Percentiles rank a stretch among this genome's conserved stretches.
Evolutionary conservation across 306 rosid genomes (phyloP).

Genomic region (Dryas drummondii): DNA sequence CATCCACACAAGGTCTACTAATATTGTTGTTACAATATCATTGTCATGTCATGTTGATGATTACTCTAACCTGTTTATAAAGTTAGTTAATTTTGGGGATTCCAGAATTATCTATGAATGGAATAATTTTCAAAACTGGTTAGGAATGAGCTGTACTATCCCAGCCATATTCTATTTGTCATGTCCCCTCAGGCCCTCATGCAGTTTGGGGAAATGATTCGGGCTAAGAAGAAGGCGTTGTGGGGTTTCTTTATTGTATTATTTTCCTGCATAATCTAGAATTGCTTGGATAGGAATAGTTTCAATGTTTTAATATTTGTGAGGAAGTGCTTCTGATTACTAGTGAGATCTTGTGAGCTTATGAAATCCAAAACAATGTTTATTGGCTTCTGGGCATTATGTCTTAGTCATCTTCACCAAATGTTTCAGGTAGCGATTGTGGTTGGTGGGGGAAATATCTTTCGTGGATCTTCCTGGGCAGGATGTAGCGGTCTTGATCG

Average conservation of each 20-base stretch:
- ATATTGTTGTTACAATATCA: neutral
- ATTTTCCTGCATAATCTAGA: neutral
- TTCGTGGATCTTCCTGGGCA: constrained; percentile 91
- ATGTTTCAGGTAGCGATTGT: constrained; percentile 89
- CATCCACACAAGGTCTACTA: neutral
- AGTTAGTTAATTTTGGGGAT: neutral
- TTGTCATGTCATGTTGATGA: neutral
- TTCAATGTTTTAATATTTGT: neutral
- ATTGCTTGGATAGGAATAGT: neutral
- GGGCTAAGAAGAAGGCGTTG: neutral
- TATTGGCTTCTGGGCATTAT: neutral
- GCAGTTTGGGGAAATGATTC: constrained; percentile 2
- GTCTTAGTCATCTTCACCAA: constrained; percentile 23
- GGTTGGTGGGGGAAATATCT: constrained; percentile 96
- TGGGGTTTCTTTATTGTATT: neutral
- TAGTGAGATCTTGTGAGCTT: neutral
- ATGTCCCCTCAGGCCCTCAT: neutral
- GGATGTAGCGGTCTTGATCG: constrained; percentile 94
- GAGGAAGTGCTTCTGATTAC: neutral
- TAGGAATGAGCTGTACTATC: neutral
- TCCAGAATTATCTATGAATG: constrained; percentile 2
- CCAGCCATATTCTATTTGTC: neutral
- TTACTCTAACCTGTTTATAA: neutral
- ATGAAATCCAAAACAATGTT: neutral
- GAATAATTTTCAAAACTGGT: neutral